Percentiles rank a stretch among this genome's conserved stretches.
Conservation (phyloP, 352 stramenopile genomes). For the Globisporangium echinulatum region DNA sequence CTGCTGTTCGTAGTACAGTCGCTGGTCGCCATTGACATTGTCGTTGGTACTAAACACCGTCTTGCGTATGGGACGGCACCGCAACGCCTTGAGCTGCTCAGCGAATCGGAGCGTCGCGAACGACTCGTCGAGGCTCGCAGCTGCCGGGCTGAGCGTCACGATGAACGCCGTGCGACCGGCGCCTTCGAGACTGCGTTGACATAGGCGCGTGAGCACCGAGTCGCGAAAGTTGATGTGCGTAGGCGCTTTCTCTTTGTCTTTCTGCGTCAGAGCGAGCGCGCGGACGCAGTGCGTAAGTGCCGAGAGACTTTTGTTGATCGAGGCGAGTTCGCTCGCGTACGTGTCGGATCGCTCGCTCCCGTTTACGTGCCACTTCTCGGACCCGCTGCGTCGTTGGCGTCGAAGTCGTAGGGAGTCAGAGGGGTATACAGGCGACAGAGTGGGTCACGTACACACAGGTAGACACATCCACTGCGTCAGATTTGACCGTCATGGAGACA, state of each 20-base stretch:
- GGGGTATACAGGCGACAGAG: not conserved
- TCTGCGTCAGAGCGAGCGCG: slow-evolving; percentile 37
- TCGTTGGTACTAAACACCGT: slow-evolving; percentile 42
- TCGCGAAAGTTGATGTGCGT: slow-evolving; percentile 56
- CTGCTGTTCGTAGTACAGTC: slow-evolving; percentile 60
- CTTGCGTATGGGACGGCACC: slow-evolving; percentile 42
- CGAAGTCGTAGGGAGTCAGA: slow-evolving; percentile 5
- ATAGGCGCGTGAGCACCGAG: slow-evolving; percentile 59
- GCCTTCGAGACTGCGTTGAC: slow-evolving; percentile 60
- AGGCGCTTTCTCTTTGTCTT: slow-evolving; percentile 17
- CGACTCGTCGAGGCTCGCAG: slow-evolving; percentile 52
- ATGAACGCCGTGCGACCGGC: slow-evolving; percentile 51
- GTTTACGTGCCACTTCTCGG: slow-evolving; percentile 60
- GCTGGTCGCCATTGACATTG: slow-evolving; percentile 35
- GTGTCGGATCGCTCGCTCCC: slow-evolving; percentile 50
- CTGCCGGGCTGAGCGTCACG: slow-evolving; percentile 52
- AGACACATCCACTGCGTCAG: not conserved
- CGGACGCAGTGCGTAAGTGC: slow-evolving; percentile 73
- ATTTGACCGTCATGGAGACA: not conserved
- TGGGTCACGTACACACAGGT: not conserved
- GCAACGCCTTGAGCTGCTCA: slow-evolving; percentile 53
- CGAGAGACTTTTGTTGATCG: slow-evolving; percentile 75
- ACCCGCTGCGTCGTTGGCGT: slow-evolving; percentile 26
- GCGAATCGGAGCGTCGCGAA: slow-evolving; percentile 69
- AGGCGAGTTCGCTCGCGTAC: slow-evolving; percentile 52